These are phyloP conservation scores for Pseudogymnoascus sp. DNA, from an alignment of 2,329 filamentous ascomycete species.

Conservation along the genomic window DNA sequence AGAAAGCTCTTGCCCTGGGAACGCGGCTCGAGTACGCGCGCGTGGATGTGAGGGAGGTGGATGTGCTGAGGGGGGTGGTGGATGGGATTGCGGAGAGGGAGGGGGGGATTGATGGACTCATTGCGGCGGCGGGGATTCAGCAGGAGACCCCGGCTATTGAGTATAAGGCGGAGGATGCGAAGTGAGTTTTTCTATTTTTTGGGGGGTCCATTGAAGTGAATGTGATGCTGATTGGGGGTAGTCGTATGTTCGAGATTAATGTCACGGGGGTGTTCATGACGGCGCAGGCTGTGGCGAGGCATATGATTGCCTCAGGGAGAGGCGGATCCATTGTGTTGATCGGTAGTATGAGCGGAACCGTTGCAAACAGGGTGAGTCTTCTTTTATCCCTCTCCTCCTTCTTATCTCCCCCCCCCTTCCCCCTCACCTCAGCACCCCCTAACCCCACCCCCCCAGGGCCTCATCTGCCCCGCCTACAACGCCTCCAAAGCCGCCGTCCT, in stretches of 20 bases:
- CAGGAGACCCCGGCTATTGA: constrained; percentile 60
- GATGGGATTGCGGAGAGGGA: constrained; percentile 51
- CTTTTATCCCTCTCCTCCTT: background rate
- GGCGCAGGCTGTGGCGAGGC: constrained; percentile 58
- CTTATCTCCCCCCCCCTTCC: background rate
- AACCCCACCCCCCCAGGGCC: constrained; percentile 35
- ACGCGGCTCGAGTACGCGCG: constrained; percentile 58
- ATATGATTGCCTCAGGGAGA: constrained; percentile 36
- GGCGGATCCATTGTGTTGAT: constrained; percentile 42
- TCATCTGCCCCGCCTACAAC: constrained; percentile 57
- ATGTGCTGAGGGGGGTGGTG: constrained; percentile 48
- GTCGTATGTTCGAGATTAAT: constrained; percentile 58
- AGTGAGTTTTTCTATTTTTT: background rate
- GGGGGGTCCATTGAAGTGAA: background rate
- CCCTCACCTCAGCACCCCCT: constrained; percentile 9
- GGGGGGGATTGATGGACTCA: constrained; percentile 54
- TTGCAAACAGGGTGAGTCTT: constrained; percentile 40
- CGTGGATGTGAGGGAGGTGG: constrained; percentile 57
- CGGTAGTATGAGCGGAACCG: constrained; percentile 38
- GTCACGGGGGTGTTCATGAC: constrained; percentile 61
- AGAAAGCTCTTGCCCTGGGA: constrained; percentile 49
- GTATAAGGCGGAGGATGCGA: constrained; percentile 43
- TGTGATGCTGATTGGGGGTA: constrained; percentile 29
- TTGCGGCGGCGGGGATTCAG: constrained; percentile 62
- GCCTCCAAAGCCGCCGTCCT: constrained; percentile 51